Conservation (phyloP, 768 basidiomycete genomes). For the Lepiota brunneoincarnata region DNA sequence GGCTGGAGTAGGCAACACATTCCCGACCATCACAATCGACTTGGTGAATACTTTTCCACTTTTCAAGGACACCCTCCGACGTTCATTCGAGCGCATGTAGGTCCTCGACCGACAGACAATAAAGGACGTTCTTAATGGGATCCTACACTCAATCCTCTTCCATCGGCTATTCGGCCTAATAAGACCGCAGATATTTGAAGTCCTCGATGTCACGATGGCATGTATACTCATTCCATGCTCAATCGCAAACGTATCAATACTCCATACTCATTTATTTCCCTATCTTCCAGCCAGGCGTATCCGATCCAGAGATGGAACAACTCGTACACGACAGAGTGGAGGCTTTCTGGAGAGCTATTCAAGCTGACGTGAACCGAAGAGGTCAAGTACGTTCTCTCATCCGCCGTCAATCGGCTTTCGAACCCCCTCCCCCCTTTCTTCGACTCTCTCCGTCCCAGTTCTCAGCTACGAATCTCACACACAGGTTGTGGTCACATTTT, state of each 20-base stretch:
- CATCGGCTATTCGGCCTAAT: conserved; percentile 81
- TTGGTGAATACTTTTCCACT: conserved; percentile 29
- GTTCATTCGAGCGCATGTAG: conserved; percentile 31
- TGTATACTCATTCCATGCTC: conserved; percentile 16
- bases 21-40: conserved; percentile 50
- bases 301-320: conserved; percentile 67
- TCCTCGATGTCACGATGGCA: conserved; percentile 85
- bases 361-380: conserved; percentile 56
- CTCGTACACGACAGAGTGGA: conserved; percentile 78
- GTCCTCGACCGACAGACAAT: conserved; percentile 68
- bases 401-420: no score
- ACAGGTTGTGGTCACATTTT: conserved; percentile 72
- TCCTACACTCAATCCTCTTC: conserved; percentile 82
- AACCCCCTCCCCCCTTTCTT: no score
- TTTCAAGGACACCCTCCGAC: background rate
- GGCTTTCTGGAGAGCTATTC: conserved; percentile 74
- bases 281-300: conserved; percentile 63
- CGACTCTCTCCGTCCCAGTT: no score
- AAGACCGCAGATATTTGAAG: conserved; percentile 73
- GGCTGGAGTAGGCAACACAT: conserved; percentile 15
- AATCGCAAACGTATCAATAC: background rate
- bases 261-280: background rate
- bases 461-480: background rate
- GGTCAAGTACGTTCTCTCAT: conserved; percentile 54
- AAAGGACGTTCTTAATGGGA: conserved; percentile 71